A percentile compares a stretch with the other conserved stretches of the same genome.
These are phyloP conservation scores for Mycotypha africana DNA, from an alignment of 371 early-diverging fungal genomes.

Conservation along the genomic window DNA sequence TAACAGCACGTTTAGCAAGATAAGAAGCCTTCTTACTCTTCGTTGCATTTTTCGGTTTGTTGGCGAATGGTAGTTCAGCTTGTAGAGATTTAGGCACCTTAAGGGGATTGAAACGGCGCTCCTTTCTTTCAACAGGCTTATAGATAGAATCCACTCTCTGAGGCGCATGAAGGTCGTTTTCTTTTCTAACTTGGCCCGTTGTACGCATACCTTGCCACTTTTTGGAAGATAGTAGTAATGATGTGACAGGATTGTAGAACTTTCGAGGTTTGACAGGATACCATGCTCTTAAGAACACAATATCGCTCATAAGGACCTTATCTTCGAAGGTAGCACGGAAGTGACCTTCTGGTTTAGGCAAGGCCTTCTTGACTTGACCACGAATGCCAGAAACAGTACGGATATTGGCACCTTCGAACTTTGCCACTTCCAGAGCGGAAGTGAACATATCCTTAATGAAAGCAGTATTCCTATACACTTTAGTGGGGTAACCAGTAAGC, in stretches of 20 bases:
- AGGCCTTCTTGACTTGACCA: constrained; percentile 96
- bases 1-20: constrained; percentile 75
- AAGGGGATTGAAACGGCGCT: constrained; percentile 81
- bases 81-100: constrained; percentile 79
- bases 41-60: constrained; percentile 75
- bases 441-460: constrained; percentile 98
- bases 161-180: constrained; percentile 59
- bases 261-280: constrained; percentile 90
- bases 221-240: constrained; percentile 67
- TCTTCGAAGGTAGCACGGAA: constrained; percentile 99
- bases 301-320: constrained; percentile 88
- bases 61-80: constrained; percentile 84
- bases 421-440: constrained; percentile 96
- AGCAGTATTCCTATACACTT: constrained; percentile 98
- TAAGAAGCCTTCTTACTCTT: constrained; percentile 45
- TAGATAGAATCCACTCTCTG: constrained; percentile 80
- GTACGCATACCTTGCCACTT: constrained; percentile 90
- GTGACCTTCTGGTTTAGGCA: constrained; percentile 83
- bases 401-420: constrained; percentile 96
- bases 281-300: constrained; percentile 97
- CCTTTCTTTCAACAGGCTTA: constrained; percentile 80
- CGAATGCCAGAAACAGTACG: constrained; percentile 97
- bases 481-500: constrained; percentile 91
- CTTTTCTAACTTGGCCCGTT: constrained; percentile 85
- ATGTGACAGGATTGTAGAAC: constrained; percentile 95